Percentiles rank a stretch among this genome's conserved stretches.
These are phyloP conservation scores for Glycine tomentella DNA, from an alignment of 306 rosid species.

Conservation along the genomic window DNA sequence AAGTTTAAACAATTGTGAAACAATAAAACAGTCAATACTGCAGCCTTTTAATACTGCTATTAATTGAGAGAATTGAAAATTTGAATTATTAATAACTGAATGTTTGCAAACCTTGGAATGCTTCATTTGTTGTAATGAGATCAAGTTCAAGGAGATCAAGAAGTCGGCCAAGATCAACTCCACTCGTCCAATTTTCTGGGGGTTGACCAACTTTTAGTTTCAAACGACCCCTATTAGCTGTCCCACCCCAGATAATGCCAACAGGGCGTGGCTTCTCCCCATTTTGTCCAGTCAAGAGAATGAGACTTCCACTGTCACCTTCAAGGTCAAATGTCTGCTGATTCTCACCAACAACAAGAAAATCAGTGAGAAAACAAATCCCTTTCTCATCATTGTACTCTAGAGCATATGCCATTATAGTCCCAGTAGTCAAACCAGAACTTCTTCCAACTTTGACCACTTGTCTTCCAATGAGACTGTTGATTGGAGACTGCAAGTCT, in stretches of 20 bases:
- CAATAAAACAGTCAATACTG: constrained; percentile 8
- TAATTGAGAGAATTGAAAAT: background rate
- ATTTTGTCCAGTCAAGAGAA: constrained; percentile 79
- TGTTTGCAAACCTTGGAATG: constrained; percentile 81
- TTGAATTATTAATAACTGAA: constrained; percentile 34
- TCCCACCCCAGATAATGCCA: constrained; percentile 99
- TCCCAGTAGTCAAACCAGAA: constrained; percentile 95
- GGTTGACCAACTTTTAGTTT: constrained; percentile 89
- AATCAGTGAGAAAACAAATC: constrained; percentile 97
- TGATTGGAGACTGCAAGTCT: constrained; percentile 94
- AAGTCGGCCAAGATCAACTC: constrained; percentile 99
- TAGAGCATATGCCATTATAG: constrained; percentile 92
- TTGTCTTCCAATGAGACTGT: constrained; percentile 90
- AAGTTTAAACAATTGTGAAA: constrained; percentile 3
- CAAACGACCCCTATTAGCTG: constrained; percentile 95
- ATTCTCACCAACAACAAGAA: constrained; percentile 99
- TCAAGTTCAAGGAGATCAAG: constrained; percentile 96
- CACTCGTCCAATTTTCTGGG: constrained; percentile 99
- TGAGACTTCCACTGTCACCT: constrained; percentile 99
- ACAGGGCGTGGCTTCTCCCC: constrained; percentile 86
- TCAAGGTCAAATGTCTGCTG: constrained; percentile 98
- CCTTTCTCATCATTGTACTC: constrained; percentile 99
- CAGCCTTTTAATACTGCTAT: constrained; percentile 25
- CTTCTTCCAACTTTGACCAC: constrained; percentile 98
- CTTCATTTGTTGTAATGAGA: constrained; percentile 79